These are phyloP conservation scores for Teratosphaeria epicoccoides DNA, from an alignment of 2,329 filamentous ascomycete species.

Conservation along the genomic window DNA sequence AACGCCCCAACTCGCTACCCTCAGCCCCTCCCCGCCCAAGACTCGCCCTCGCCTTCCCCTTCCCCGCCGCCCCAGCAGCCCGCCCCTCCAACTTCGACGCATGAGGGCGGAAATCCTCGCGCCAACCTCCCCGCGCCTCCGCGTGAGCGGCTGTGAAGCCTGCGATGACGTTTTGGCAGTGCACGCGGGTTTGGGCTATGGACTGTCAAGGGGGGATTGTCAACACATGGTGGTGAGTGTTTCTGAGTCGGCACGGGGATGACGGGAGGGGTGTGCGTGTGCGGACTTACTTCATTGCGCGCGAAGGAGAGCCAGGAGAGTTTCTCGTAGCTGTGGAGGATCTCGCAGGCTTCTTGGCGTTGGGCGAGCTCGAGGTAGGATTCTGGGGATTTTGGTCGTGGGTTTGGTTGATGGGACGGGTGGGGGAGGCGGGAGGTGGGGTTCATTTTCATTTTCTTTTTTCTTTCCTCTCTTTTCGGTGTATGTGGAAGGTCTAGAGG, in stretches of 20 bases:
- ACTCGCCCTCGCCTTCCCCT: conserved; percentile 17
- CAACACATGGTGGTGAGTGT: too few species aligned
- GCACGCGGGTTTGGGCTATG: conserved; percentile 23
- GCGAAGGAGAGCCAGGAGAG: conserved; percentile 20
- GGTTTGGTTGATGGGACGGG: neutral
- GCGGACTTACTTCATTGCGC: conserved; percentile 19
- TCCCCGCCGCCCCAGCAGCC: conserved; percentile 5
- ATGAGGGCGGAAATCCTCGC: conserved; percentile 18
- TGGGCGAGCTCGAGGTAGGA: conserved; percentile 15
- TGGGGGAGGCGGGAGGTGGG: neutral
- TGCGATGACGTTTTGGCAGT: conserved; percentile 22
- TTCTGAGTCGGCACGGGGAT: neutral
- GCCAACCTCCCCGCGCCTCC: conserved; percentile 13
- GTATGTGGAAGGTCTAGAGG: too few species aligned
- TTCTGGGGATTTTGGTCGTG: conserved; percentile 15
- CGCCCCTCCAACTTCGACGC: conserved; percentile 7
- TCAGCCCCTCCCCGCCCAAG: neutral
- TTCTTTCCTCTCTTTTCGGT: too few species aligned
- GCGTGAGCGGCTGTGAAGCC: conserved; percentile 17
- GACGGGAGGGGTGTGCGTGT: neutral
- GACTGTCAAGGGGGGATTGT: conserved; percentile 18
- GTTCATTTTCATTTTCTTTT: too few species aligned
- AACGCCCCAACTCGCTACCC: neutral
- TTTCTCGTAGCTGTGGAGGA: conserved; percentile 24
- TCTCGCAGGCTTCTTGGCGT: conserved; percentile 17